A percentile compares a stretch with the other conserved stretches of the same genome.
Conservation (phyloP, 768 basidiomycete genomes). For the Rhizopogon vulgaris region DNA sequence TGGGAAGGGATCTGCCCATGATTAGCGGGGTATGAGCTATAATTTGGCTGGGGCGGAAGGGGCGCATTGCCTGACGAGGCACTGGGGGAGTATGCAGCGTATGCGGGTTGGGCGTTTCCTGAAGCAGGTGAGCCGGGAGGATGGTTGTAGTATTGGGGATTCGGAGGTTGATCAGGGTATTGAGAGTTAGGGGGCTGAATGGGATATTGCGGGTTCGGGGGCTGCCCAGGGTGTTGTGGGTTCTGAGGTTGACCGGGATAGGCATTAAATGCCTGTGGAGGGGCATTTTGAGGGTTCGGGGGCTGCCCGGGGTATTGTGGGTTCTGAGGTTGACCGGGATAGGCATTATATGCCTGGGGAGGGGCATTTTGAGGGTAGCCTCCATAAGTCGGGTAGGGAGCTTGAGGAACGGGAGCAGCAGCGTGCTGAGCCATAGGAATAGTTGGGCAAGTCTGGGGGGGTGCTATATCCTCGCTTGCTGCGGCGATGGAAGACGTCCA, state of each 20-base stretch:
- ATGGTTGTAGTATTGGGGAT: conserved; percentile 5
- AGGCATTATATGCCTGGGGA: conserved; percentile 6
- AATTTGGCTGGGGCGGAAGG: conserved; percentile 14
- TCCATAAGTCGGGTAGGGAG: conserved; percentile 1
- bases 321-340: conserved; percentile 1
- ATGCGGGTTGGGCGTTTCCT: conserved; percentile 2
- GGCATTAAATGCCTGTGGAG: not conserved
- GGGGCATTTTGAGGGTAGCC: not conserved
- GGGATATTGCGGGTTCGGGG: conserved; percentile 3
- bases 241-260: not conserved
- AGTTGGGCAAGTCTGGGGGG: not conserved
- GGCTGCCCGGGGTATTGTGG: not conserved
- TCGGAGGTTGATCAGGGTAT: not conserved
- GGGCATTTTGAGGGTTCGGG: not conserved
- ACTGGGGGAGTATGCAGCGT: conserved; percentile 5
- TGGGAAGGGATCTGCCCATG: conserved; percentile 8
- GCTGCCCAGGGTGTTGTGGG: not conserved
- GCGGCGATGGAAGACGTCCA: conserved; percentile 20
- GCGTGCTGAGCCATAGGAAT: conserved; percentile 7
- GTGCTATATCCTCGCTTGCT: conserved; percentile 2
- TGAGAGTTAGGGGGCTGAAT: not conserved
- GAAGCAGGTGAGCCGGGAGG: not conserved
- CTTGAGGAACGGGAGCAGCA: conserved; percentile 1
- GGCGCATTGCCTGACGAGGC: not conserved
- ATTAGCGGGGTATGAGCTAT: conserved; percentile 9